These are phyloP conservation scores for Fusarium sp. DNA, from an alignment of 2,329 filamentous ascomycete genomes.

Conservation along the genomic window DNA sequence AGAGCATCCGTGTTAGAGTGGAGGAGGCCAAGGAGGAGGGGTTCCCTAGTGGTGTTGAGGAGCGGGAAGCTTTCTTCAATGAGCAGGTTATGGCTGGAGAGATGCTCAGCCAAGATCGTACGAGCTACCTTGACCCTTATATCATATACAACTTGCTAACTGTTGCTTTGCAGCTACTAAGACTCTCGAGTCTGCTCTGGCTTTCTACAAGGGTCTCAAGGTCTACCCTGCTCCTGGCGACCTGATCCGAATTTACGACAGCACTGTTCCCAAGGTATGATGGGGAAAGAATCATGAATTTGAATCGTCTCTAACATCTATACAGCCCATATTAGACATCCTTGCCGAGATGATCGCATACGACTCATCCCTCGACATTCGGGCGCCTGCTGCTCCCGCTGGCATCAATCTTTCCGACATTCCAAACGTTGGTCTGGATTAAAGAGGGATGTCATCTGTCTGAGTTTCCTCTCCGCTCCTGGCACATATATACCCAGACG, in stretches of 20 bases:
- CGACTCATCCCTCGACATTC: conserved; percentile 79
- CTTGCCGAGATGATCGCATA: conserved; percentile 98
- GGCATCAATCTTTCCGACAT: conserved; percentile 63
- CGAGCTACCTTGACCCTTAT: conserved; percentile 50
- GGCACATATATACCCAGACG: conserved; percentile 37
- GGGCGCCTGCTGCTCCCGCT: conserved; percentile 52
- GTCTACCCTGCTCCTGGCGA: conserved; percentile 95
- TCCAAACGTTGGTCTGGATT: conserved; percentile 68
- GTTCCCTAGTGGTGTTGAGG: conserved; percentile 90
- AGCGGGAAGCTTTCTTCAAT: conserved; percentile 97
- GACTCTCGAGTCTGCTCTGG: conserved; percentile 85
- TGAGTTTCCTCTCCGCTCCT: conserved; percentile 39
- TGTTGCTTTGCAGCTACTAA: conserved; percentile 66
- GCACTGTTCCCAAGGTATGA: conserved; percentile 92
- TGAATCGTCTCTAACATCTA: conserved; percentile 36
- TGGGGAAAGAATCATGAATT: neutral
- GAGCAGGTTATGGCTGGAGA: conserved; percentile 93
- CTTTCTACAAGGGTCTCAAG: conserved; percentile 98
- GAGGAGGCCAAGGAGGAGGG: conserved; percentile 89
- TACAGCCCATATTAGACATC: conserved; percentile 89
- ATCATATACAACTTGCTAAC: conserved; percentile 29
- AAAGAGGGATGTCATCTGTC: conserved; percentile 48
- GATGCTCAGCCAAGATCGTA: conserved; percentile 84
- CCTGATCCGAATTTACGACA: conserved; percentile 96
- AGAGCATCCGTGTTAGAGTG: conserved; percentile 80